Evolutionary conservation across 148 eudicot genomes (phyloP).

Genomic region (Rhododendron henanense): DNA sequence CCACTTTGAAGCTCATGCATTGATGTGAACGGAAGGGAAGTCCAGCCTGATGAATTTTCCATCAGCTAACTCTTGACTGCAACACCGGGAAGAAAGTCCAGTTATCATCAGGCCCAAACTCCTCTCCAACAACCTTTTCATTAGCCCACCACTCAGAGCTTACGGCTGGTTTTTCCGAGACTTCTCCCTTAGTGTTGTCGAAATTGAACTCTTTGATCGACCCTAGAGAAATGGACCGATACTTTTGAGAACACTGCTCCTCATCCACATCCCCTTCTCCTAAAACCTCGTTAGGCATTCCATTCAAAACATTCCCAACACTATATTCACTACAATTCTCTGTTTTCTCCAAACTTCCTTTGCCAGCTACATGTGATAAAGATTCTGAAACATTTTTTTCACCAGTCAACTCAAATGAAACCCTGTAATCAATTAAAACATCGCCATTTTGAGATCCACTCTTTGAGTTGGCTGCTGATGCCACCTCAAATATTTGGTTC

Average conservation of each 20-base stretch:
- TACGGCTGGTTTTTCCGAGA: constrained; percentile 26
- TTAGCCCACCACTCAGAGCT: constrained; percentile 74
- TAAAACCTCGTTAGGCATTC: constrained; percentile 21
- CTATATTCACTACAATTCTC: constrained; percentile 23
- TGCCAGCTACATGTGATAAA: constrained; percentile 13
- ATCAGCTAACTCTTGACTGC: constrained; percentile 63
- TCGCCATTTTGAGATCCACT: constrained; percentile 42
- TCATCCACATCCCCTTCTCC: constrained; percentile 29
- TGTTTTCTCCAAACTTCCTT: constrained; percentile 12
- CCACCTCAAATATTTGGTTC: constrained; percentile 52
- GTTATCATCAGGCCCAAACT: constrained; percentile 39
- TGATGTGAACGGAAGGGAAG: not conserved
- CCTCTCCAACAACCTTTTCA: constrained; percentile 42
- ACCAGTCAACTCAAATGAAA: constrained; percentile 63
- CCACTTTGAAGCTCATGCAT: not conserved
- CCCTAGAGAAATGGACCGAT: constrained; percentile 53
- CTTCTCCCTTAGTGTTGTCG: constrained; percentile 49
- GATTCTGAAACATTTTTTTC: constrained; percentile 27
- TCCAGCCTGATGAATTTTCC: not conserved
- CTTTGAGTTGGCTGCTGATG: constrained; percentile 59
- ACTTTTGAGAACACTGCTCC: constrained; percentile 39
- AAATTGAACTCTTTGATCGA: constrained; percentile 90
- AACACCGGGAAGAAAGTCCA: constrained; percentile 91
- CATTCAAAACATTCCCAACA: constrained; percentile 22
- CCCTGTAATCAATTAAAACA: constrained; percentile 52